Conservation (phyloP, 2,329 filamentous ascomycete genomes). For the Ampelomyces quisqualis region DNA sequence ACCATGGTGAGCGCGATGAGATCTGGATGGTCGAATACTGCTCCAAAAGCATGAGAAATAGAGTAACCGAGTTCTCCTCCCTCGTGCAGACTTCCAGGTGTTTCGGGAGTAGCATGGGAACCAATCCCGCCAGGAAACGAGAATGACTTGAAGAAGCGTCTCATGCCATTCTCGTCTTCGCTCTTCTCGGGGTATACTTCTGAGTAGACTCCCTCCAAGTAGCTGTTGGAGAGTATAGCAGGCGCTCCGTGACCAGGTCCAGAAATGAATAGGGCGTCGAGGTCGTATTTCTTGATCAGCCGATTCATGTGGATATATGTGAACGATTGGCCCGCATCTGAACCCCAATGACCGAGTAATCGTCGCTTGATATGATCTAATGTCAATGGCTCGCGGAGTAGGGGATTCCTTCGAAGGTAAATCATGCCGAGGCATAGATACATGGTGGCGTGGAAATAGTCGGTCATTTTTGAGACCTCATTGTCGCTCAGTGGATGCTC, state of each 20-base stretch:
- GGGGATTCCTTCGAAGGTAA: constrained; percentile 71
- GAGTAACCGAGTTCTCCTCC: constrained; percentile 82
- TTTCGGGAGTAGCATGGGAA: constrained; percentile 76
- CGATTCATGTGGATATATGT: constrained; percentile 82
- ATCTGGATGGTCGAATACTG: constrained; percentile 72
- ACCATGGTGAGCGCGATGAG: constrained; percentile 77
- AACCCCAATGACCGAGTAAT: constrained; percentile 76
- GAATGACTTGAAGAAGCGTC: constrained; percentile 79
- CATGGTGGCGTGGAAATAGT: constrained; percentile 72
- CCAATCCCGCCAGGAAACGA: constrained; percentile 79
- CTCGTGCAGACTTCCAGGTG: constrained; percentile 74
- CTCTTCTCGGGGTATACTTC: constrained; percentile 76
- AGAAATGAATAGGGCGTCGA: constrained; percentile 71
- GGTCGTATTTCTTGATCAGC: constrained; percentile 75
- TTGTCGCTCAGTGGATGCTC: constrained; percentile 62
- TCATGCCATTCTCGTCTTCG: constrained; percentile 67
- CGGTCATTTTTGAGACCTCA: constrained; percentile 67
- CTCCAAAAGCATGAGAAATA: constrained; percentile 74
- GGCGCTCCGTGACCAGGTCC: constrained; percentile 78
- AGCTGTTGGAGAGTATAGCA: constrained; percentile 72
- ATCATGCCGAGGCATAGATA: constrained; percentile 80
- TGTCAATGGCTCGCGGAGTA: constrained; percentile 68
- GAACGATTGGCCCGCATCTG: constrained; percentile 77
- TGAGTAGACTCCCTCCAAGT: constrained; percentile 74
- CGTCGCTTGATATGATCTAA: constrained; percentile 71